Percentiles rank a stretch among this genome's conserved stretches.
phyloP scores from a whole-genome alignment of 208 protist species.

The Lotmaria passim region DNA sequence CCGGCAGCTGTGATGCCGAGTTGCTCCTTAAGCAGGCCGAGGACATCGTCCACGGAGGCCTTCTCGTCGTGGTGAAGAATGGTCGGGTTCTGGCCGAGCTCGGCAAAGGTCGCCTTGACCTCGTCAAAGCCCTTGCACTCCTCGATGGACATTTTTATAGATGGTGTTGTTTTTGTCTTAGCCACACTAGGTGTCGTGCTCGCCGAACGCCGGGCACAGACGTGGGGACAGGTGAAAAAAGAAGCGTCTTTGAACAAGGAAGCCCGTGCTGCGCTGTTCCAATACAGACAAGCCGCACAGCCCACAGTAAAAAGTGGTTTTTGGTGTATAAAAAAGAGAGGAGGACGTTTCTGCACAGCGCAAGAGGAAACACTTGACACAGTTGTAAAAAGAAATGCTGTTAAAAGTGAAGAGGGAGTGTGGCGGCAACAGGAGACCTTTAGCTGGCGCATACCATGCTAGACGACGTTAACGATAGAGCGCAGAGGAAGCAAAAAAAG shows the following conservation, averaged over 20 bases:
- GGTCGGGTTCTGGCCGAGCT: conserved; percentile 49
- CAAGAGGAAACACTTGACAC: neutral
- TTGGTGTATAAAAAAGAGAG: neutral
- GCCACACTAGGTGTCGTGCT: neutral
- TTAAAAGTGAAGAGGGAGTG: neutral
- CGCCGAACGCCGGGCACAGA: neutral
- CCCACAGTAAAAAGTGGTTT: neutral
- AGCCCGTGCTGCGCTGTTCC: neutral
- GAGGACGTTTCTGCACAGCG: neutral
- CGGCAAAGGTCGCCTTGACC: conserved; percentile 54
- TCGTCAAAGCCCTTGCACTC: conserved; percentile 68
- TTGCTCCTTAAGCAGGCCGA: conserved; percentile 11
- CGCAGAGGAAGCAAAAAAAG: conserved; percentile 6
- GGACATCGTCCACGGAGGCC: conserved; percentile 69
- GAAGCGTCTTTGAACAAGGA: neutral
- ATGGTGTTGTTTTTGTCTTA: neutral
- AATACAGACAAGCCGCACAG: neutral
- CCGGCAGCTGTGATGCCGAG: conserved; percentile 25
- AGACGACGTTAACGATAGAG: neutral
- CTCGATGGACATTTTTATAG: conserved; percentile 46
- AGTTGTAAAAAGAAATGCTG: neutral
- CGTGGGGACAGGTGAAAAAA: neutral
- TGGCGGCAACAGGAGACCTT: neutral
- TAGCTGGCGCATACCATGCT: conserved; percentile 12
- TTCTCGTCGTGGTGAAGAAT: conserved; percentile 77